These are phyloP conservation scores for Aureobasidium sp. DNA, from an alignment of 2,329 filamentous ascomycete genomes.

Conservation along the genomic window DNA sequence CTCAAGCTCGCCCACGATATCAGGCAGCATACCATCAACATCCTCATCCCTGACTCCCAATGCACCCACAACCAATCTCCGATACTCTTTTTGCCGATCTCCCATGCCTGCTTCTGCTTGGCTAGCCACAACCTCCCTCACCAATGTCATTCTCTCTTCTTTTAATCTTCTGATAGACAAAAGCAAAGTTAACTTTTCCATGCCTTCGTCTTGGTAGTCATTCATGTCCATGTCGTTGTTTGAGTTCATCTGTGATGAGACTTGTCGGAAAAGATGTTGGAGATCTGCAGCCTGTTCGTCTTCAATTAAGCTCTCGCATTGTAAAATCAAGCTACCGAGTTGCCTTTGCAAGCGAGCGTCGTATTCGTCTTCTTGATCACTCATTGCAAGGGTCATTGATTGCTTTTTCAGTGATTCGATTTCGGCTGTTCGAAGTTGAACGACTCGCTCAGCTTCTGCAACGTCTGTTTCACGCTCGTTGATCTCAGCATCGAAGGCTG, in stretches of 20 bases:
- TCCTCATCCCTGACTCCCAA: conserved; percentile 62
- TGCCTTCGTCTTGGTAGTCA: conserved; percentile 38
- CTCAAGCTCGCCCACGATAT: conserved; percentile 44
- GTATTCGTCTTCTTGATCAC: conserved; percentile 27
- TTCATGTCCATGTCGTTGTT: conserved; percentile 7
- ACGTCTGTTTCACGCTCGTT: conserved; percentile 58
- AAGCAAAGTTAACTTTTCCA: conserved; percentile 52
- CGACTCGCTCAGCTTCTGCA: conserved; percentile 41
- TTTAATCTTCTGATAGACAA: conserved; percentile 52
- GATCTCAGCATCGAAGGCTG: conserved; percentile 64
- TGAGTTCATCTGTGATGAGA: background rate
- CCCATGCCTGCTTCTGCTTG: conserved; percentile 63
- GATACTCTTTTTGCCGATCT: conserved; percentile 67
- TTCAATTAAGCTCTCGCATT: conserved; percentile 39
- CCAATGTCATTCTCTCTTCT: conserved; percentile 54
- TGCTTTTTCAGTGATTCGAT: conserved; percentile 51
- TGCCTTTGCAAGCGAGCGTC: conserved; percentile 33
- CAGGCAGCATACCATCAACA: conserved; percentile 55
- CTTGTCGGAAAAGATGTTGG: conserved; percentile 25
- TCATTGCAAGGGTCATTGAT: conserved; percentile 51
- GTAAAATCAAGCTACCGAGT: conserved; percentile 26
- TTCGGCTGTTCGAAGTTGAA: conserved; percentile 59
- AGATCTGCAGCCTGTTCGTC: conserved; percentile 39
- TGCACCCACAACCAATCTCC: conserved; percentile 60
- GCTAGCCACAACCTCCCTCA: conserved; percentile 62